Evolutionary conservation across 805 yeast genomes (phyloP).

Genomic region (Candida pseudoglaebosa): DNA sequence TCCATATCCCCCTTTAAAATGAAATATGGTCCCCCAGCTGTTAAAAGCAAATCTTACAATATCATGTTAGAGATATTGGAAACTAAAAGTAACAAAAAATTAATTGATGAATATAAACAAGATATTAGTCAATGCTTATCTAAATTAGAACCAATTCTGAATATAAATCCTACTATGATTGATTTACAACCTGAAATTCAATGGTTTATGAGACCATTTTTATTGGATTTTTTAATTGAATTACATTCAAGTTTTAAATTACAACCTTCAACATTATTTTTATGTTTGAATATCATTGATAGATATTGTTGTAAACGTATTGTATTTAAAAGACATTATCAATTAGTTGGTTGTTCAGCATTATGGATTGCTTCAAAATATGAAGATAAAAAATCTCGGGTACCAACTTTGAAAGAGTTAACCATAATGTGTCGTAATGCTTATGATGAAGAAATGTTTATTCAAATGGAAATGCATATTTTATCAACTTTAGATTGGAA

Average conservation of each 20-base stretch:
- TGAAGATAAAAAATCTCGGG: conserved; percentile 57
- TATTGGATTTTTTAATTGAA: conserved; percentile 42
- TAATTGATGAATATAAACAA: conserved; percentile 39
- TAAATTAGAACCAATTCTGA: conserved; percentile 33
- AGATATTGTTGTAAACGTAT: conserved; percentile 44
- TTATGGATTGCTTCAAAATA: conserved; percentile 48
- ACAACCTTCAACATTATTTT: conserved; percentile 41
- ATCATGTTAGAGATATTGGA: conserved; percentile 45
- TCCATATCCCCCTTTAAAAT: too few relatives aligned
- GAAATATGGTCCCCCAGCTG: conserved; percentile 27
- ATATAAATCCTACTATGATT: conserved; percentile 50
- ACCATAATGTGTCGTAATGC: conserved; percentile 56
- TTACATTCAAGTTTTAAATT: conserved; percentile 39
- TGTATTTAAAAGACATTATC: conserved; percentile 45
- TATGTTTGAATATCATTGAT: conserved; percentile 42
- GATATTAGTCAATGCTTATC: conserved; percentile 39
- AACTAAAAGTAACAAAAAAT: conserved; percentile 39
- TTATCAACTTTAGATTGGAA: conserved; percentile 57
- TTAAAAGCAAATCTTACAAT: conserved; percentile 34
- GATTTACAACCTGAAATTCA: conserved; percentile 45
- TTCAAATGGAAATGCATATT: conserved; percentile 63
- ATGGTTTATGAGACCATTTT: conserved; percentile 46
- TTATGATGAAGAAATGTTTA: conserved; percentile 51
- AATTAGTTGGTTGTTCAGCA: conserved; percentile 45
- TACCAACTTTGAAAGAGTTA: conserved; percentile 53